Percentiles rank a stretch among this genome's conserved stretches.
Conservation (phyloP, 2,329 filamentous ascomycete genomes). For the Fusarium torreyae region DNA sequence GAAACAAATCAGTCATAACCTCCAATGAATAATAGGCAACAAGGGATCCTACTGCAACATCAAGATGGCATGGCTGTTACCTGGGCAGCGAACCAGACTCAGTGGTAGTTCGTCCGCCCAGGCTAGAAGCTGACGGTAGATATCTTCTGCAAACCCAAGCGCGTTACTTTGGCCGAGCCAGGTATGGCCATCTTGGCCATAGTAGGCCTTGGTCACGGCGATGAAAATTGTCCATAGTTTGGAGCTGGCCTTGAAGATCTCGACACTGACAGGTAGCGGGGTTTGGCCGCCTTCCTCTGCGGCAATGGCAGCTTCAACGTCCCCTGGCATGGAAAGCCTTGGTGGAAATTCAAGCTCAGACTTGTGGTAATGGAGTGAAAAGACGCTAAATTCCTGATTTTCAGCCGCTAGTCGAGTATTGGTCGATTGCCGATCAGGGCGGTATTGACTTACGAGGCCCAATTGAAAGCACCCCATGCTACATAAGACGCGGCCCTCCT, state of each 20-base stretch:
- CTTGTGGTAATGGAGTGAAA: background rate
- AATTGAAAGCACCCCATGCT: constrained; percentile 5
- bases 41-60: background rate
- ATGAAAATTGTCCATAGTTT: background rate
- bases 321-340: background rate
- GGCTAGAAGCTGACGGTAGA: background rate
- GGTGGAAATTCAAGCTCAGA: background rate
- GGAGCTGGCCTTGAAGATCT: background rate
- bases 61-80: background rate
- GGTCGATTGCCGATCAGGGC: too few species aligned
- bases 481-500: constrained; percentile 6
- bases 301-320: background rate
- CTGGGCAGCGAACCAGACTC: background rate
- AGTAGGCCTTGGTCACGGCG: background rate
- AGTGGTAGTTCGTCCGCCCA: constrained; percentile 2
- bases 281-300: accelerated
- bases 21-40: too few species aligned
- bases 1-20: too few species aligned
- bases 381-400: background rate
- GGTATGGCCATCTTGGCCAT: background rate
- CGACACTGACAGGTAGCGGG: accelerated
- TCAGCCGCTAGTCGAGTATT: too few species aligned
- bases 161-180: background rate
- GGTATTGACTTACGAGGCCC: background rate
- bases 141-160: background rate